Conservation (phyloP, 225 moss, liverwort and hornwort genomes). For the Polytrichum commune region DNA sequence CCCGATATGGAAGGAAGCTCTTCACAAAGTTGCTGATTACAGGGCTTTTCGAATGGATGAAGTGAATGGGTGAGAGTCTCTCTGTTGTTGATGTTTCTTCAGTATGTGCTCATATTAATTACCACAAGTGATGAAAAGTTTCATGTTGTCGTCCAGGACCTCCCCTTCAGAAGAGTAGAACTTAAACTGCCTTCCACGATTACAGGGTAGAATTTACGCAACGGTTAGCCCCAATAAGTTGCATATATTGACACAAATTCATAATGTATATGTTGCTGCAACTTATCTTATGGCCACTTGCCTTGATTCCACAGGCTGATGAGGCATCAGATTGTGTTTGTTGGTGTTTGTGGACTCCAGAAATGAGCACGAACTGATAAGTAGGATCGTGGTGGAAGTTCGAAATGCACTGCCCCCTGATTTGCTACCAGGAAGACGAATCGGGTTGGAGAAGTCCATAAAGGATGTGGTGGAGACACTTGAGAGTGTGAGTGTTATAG, state of each 20-base stretch:
- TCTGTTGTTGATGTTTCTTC: too few relatives aligned
- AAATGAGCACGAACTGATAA: constrained; percentile 9
- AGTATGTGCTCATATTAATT: not conserved
- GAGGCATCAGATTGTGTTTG: not conserved
- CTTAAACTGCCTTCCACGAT: not conserved
- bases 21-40: constrained; percentile 1
- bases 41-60: constrained; percentile 11
- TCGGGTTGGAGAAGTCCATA: constrained; percentile 3
- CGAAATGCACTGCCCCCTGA: not conserved
- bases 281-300: too few relatives aligned
- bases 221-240: too few relatives aligned
- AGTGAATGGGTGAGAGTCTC: constrained; percentile 1
- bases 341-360: not conserved
- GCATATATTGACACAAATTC: too few relatives aligned
- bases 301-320: not conserved
- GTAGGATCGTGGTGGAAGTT: constrained; percentile 6
- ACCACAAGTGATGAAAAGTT: not conserved
- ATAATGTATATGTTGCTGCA: too few relatives aligned
- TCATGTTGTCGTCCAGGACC: not conserved
- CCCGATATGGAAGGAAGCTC: constrained; percentile 11
- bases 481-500: not conserved
- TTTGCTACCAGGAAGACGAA: not conserved
- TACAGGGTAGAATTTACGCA: not conserved
- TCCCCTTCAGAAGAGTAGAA: not conserved
- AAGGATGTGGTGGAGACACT: not conserved